Evolutionary conservation across 306 rosid genomes (phyloP).

Genomic region (Vigna nakashimae): DNA sequence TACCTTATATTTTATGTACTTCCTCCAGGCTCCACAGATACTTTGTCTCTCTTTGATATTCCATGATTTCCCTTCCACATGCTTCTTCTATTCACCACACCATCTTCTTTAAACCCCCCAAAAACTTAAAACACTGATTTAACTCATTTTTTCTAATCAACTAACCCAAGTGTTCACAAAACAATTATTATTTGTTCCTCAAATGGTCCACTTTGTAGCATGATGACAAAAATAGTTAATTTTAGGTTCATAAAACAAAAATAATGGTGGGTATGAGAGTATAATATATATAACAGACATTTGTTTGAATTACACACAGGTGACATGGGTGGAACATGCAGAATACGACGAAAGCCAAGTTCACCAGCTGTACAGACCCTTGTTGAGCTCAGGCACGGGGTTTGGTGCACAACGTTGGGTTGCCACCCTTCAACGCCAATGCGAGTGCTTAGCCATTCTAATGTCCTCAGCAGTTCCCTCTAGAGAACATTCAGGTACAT

Average conservation of each 20-base stretch:
- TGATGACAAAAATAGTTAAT: neutral
- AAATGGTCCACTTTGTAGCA: neutral
- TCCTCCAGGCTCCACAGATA: slow-evolving; percentile 36
- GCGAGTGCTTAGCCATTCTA: slow-evolving; percentile 85
- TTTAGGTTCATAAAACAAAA: neutral
- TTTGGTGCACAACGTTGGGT: slow-evolving; percentile 97
- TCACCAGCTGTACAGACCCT: slow-evolving; percentile 76
- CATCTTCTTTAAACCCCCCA: neutral
- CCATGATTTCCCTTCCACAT: slow-evolving; percentile 27
- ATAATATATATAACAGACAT: no score
- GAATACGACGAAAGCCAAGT: slow-evolving; percentile 88
- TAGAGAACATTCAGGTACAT: slow-evolving; percentile 67
- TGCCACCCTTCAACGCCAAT: slow-evolving; percentile 90
- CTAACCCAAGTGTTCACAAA: neutral
- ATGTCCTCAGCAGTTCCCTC: slow-evolving; percentile 70
- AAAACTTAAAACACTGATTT: no score
- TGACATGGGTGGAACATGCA: slow-evolving; percentile 97
- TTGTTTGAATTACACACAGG: slow-evolving; percentile 54
- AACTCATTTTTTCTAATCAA: neutral
- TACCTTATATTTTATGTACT: slow-evolving; percentile 45
- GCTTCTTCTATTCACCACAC: neutral
- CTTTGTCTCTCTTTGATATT: slow-evolving; percentile 36
- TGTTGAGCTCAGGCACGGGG: slow-evolving; percentile 86
- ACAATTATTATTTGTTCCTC: neutral
- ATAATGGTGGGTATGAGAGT: neutral